Conservation (phyloP, 345 rosid species). For the Citrus hindsii region DNA sequence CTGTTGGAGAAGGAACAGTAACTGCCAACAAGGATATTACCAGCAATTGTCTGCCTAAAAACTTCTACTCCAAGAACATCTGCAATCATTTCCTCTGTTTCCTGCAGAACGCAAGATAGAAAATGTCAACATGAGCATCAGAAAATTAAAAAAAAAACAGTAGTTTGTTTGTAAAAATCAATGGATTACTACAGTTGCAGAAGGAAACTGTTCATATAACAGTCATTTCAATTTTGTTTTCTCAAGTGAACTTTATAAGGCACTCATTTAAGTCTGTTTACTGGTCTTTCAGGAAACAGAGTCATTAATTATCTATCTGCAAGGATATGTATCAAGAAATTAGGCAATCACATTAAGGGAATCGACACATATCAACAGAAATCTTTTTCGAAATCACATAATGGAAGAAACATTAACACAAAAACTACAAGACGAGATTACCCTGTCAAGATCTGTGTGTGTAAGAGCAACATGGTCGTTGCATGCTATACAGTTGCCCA, state of each 20-base stretch:
- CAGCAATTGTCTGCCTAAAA: conserved; percentile 90
- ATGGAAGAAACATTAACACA: neutral
- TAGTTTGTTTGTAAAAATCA: neutral
- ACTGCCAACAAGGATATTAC: conserved; percentile 93
- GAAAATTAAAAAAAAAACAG: neutral
- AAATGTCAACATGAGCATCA: neutral
- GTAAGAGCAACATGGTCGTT: conserved; percentile 95
- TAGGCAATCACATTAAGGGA: neutral
- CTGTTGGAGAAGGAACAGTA: conserved; percentile 78
- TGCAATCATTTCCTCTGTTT: conserved; percentile 86
- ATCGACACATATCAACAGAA: neutral
- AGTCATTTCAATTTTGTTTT: neutral
- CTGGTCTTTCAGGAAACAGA: no score
- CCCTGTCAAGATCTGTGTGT: conserved; percentile 88
- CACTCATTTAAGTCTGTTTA: neutral
- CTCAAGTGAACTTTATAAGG: neutral
- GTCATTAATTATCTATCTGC: neutral
- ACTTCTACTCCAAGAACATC: conserved; percentile 98
- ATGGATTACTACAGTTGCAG: neutral
- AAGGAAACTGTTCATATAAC: neutral
- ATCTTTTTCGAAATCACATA: neutral
- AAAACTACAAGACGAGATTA: conserved; percentile 13
- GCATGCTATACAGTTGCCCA: conserved; percentile 95
- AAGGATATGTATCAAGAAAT: neutral
- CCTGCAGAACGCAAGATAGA: conserved; percentile 27